phyloP scores from a whole-genome alignment of 1,139 yeast genomes.

The Lodderomyces parapsilosis region DNA sequence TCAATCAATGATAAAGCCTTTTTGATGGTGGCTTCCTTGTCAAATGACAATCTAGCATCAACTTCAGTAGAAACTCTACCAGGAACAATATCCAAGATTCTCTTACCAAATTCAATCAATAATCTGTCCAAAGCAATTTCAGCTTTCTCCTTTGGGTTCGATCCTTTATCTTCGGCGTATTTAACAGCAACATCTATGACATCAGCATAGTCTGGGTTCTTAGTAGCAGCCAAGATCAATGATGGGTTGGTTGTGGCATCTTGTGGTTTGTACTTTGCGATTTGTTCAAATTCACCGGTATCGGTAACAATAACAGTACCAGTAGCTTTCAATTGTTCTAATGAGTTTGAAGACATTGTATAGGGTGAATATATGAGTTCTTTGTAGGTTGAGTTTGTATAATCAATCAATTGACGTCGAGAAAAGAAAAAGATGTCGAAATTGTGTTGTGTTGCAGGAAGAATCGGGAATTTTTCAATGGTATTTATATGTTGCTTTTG shows the following conservation, averaged over 20 bases:
- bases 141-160: conserved; percentile 49
- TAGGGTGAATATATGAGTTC: background rate
- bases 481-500: background rate
- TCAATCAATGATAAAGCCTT: conserved; percentile 89
- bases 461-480: background rate
- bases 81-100: conserved; percentile 91
- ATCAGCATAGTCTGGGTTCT: conserved; percentile 84
- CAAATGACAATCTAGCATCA: conserved; percentile 95
- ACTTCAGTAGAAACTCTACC: conserved; percentile 99
- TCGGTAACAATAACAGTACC: conserved; percentile 97
- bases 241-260: conserved; percentile 99
- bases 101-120: conserved; percentile 93
- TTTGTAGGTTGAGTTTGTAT: too few species aligned
- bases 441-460: background rate
- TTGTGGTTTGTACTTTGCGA: conserved; percentile 97
- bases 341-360: conserved; percentile 52
- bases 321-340: conserved; percentile 90
- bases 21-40: conserved; percentile 87
- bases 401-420: background rate
- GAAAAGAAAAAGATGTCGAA: background rate
- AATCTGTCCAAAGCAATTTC: conserved; percentile 84
- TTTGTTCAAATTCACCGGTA: conserved; percentile 98
- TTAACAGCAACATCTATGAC: conserved; percentile 89
- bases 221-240: conserved; percentile 91
- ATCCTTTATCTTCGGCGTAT: conserved; percentile 71